Evolutionary conservation across 2,329 filamentous ascomycete species (phyloP).

Genomic region (Fusarium dimerum): DNA sequence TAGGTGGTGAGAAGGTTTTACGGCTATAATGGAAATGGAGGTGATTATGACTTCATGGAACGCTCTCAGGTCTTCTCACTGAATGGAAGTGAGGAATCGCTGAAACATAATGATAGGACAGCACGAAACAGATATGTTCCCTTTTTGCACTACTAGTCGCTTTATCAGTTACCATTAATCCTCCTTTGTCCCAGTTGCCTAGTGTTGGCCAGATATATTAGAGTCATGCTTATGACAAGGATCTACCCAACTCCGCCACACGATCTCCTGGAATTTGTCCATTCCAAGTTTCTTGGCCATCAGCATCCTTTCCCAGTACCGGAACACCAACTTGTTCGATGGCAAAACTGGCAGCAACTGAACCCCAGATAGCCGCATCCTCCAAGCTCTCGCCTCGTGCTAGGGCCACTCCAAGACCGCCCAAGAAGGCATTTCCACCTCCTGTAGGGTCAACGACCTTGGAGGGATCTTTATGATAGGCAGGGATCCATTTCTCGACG

Average conservation of each 20-base stretch:
- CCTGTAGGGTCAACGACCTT: conserved; percentile 90
- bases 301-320: conserved; percentile 44
- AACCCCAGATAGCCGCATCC: conserved; percentile 76
- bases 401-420: conserved; percentile 58
- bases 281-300: conserved; percentile 62
- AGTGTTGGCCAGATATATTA: conserved; percentile 1
- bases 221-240: conserved; percentile 31
- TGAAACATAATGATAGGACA: no score
- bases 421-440: conserved; percentile 87
- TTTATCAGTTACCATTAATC: no score
- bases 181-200: neutral
- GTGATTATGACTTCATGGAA: no score
- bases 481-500: conserved; percentile 73
- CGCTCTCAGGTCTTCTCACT: no score
- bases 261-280: conserved; percentile 54
- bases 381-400: conserved; percentile 61
- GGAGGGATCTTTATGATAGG: conserved; percentile 60
- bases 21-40: neutral
- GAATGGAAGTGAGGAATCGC: no score
- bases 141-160: no score
- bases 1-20: neutral
- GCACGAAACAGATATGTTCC: no score
- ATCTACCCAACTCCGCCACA: conserved; percentile 50
- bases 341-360: conserved; percentile 83
- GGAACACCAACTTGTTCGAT: conserved; percentile 95